Percentiles rank a stretch among this genome's conserved stretches.
Conservation (phyloP, 2,329 filamentous ascomycete species). For the Xylaria sp. region DNA sequence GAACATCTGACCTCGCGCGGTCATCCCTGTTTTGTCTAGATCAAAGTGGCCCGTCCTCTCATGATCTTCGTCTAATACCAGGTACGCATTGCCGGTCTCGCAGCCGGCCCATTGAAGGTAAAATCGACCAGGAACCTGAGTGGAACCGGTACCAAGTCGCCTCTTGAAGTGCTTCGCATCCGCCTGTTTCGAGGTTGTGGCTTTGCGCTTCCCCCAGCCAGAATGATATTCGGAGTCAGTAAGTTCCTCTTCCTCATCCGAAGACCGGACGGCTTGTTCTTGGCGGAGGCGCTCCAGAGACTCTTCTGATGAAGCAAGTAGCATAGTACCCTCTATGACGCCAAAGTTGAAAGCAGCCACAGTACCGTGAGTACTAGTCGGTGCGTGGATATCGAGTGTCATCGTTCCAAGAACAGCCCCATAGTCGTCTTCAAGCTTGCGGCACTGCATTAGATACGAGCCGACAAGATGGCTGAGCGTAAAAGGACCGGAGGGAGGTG, state of each 20-base stretch:
- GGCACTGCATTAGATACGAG: slow-evolving; percentile 32
- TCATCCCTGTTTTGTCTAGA: slow-evolving; percentile 30
- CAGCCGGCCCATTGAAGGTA: slow-evolving; percentile 32
- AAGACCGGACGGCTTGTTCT: slow-evolving; percentile 16
- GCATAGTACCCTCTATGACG: slow-evolving; percentile 28
- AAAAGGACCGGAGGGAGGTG: background rate
- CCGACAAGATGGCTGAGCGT: slow-evolving; percentile 17
- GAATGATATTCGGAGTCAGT: background rate
- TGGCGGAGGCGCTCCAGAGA: slow-evolving; percentile 26
- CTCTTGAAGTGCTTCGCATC: slow-evolving; percentile 17
- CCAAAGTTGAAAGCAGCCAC: slow-evolving; percentile 27
- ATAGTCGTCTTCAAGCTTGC: slow-evolving; percentile 21
- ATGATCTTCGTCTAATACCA: slow-evolving; percentile 27
- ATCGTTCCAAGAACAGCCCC: slow-evolving; percentile 9
- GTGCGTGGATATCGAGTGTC: slow-evolving; percentile 26
- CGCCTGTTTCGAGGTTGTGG: background rate
- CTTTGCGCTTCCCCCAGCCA: slow-evolving; percentile 22
- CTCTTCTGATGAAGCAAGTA: slow-evolving; percentile 26
- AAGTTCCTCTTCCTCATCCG: slow-evolving; percentile 17
- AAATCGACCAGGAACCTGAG: slow-evolving; percentile 13
- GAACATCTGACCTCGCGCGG: slow-evolving; percentile 19
- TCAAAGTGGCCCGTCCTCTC: slow-evolving; percentile 27
- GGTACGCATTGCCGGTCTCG: background rate
- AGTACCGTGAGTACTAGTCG: slow-evolving; percentile 29
- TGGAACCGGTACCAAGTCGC: slow-evolving; percentile 13